Percentiles rank a stretch among this genome's conserved stretches.
Evolutionary conservation across 306 rosid species (phyloP).

Genomic region (Lithocarpus polystachyus): DNA sequence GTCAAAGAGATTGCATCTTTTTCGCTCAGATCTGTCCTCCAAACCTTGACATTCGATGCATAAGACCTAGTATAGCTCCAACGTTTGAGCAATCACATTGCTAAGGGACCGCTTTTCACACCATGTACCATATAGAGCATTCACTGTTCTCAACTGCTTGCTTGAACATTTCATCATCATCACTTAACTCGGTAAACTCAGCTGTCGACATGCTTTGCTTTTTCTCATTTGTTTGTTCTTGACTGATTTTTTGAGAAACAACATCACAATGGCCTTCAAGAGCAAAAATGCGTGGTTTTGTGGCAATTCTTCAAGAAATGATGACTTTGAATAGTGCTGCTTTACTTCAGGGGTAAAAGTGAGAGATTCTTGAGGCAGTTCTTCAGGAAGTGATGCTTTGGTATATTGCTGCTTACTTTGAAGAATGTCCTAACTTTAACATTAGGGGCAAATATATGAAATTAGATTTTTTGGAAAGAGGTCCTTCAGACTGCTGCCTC

Average conservation of each 20-base stretch:
- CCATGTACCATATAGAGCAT: constrained; percentile 40
- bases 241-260: not conserved
- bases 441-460: not conserved
- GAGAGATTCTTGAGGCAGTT: not conserved
- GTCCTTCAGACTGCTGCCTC: not conserved
- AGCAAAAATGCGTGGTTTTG: not conserved
- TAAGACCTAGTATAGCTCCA: constrained; percentile 31
- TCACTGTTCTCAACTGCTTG: constrained; percentile 31
- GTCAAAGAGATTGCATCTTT: constrained; percentile 34
- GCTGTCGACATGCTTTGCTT: constrained; percentile 12
- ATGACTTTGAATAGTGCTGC: too few relatives aligned
- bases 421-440: constrained; percentile 22
- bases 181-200: constrained; percentile 10
- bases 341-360: not conserved
- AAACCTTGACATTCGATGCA: constrained; percentile 43
- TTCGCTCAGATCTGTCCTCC: constrained; percentile 64
- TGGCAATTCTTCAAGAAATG: not conserved
- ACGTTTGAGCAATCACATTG: constrained; percentile 42
- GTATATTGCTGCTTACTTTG: constrained; percentile 2
- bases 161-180: constrained; percentile 11
- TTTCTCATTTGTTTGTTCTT: constrained; percentile 16
- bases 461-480: not conserved
- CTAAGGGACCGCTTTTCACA: constrained; percentile 43
- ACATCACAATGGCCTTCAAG: not conserved
- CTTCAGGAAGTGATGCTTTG: constrained; percentile 8